A percentile compares a stretch with the other conserved stretches of the same genome.
phyloP scores from a whole-genome alignment of 2,329 filamentous ascomycete genomes.

The Alternaria arborescens region DNA sequence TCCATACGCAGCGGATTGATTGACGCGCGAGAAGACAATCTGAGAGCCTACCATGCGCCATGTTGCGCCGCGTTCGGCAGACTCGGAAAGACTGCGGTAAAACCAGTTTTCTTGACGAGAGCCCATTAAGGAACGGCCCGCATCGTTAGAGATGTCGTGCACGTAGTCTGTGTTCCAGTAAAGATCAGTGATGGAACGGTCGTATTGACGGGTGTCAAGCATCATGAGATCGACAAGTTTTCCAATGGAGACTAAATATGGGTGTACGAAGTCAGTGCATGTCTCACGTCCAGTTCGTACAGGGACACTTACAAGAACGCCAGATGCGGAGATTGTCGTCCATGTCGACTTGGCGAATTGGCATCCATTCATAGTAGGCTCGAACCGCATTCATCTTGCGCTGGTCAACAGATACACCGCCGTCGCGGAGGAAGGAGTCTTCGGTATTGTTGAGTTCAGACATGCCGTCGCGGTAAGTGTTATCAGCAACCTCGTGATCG shows the following conservation, averaged over 20 bases:
- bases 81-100: slow-evolving; percentile 61
- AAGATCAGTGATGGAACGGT: slow-evolving; percentile 55
- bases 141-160: slow-evolving; percentile 70
- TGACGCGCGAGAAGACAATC: slow-evolving; percentile 70
- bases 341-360: slow-evolving; percentile 55
- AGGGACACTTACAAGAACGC: slow-evolving; percentile 38
- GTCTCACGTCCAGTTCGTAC: too few species aligned
- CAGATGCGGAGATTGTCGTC: slow-evolving; percentile 55
- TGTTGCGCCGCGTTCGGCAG: slow-evolving; percentile 69
- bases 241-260: slow-evolving; percentile 45
- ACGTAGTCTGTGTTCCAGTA: slow-evolving; percentile 70
- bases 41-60: slow-evolving; percentile 79
- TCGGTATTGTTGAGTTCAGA: slow-evolving; percentile 56
- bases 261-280: too few species aligned
- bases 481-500: slow-evolving; percentile 53
- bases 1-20: slow-evolving; percentile 57
- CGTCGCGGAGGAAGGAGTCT: slow-evolving; percentile 51
- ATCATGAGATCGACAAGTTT: slow-evolving; percentile 55
- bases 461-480: slow-evolving; percentile 53
- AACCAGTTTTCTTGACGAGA: slow-evolving; percentile 75
- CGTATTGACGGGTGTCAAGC: slow-evolving; percentile 56
- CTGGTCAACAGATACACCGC: slow-evolving; percentile 54
- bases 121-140: slow-evolving; percentile 75
- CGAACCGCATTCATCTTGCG: slow-evolving; percentile 58
- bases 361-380: slow-evolving; percentile 58